Percentiles rank a stretch among this genome's conserved stretches.
Conservation (phyloP, 2,329 filamentous ascomycete species). For the Stachybotrys chlorohalonatus region DNA sequence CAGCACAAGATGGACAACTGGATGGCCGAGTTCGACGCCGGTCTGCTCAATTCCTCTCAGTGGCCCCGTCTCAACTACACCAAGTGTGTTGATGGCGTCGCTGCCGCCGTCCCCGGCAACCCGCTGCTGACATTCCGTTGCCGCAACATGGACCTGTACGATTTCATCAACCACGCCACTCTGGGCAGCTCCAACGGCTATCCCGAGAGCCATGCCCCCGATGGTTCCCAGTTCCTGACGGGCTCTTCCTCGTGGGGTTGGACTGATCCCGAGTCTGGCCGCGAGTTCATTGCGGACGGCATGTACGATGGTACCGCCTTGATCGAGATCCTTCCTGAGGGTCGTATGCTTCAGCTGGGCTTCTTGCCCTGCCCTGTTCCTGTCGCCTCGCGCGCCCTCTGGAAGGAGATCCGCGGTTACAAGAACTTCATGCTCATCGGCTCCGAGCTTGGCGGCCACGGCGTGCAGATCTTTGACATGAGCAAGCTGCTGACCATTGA, state of each 20-base stretch:
- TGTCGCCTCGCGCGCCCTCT: slow-evolving; percentile 28
- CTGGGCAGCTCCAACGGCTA: slow-evolving; percentile 28
- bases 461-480: slow-evolving; percentile 56
- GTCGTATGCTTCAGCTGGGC: background rate
- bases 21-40: slow-evolving; percentile 1
- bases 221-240: slow-evolving; percentile 7
- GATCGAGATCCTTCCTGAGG: slow-evolving; percentile 27
- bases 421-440: slow-evolving; percentile 28
- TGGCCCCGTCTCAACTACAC: slow-evolving; percentile 29
- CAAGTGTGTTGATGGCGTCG: slow-evolving; percentile 31
- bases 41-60: slow-evolving; percentile 4
- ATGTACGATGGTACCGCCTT: slow-evolving; percentile 41
- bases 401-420: slow-evolving; percentile 33
- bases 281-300: slow-evolving; percentile 33
- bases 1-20: slow-evolving; percentile 1
- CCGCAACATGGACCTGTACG: slow-evolving; percentile 41
- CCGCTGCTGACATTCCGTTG: slow-evolving; percentile 37
- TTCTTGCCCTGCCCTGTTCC: slow-evolving; percentile 29
- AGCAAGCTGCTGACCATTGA: slow-evolving; percentile 38
- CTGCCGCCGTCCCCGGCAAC: slow-evolving; percentile 34
- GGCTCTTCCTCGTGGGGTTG: slow-evolving; percentile 34
- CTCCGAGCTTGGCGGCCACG: slow-evolving; percentile 38
- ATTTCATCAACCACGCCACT: slow-evolving; percentile 44
- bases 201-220: slow-evolving; percentile 10
- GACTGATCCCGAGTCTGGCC: slow-evolving; percentile 33